phyloP scores from a whole-genome alignment of 345 rosid genomes.

The Boechera divaricarpa region DNA sequence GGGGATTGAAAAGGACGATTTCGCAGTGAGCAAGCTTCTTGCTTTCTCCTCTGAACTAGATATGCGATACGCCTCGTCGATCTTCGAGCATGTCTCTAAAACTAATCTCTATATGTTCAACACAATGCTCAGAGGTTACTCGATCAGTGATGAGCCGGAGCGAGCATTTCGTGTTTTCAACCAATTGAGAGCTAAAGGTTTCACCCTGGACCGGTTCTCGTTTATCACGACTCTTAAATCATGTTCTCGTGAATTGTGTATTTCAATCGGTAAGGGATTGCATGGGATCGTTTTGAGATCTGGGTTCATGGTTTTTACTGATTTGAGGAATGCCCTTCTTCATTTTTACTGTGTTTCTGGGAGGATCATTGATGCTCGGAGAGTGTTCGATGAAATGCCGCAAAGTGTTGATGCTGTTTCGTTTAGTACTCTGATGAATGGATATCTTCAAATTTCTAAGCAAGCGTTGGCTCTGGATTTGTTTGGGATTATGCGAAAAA shows the following conservation, averaged over 20 bases:
- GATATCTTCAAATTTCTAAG: constrained; percentile 50
- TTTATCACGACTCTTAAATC: constrained; percentile 60
- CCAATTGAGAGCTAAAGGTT: constrained; percentile 54
- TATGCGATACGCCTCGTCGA: constrained; percentile 59
- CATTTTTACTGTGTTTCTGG: constrained; percentile 51
- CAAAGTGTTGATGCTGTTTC: constrained; percentile 55
- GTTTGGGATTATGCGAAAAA: constrained; percentile 48
- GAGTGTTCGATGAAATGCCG: constrained; percentile 66
- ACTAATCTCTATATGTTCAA: constrained; percentile 72
- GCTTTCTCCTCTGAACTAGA: constrained; percentile 54
- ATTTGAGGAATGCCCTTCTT: constrained; percentile 59
- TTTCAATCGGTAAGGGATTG: constrained; percentile 47
- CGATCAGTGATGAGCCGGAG: constrained; percentile 53
- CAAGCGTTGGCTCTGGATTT: constrained; percentile 43
- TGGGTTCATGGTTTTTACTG: constrained; percentile 52
- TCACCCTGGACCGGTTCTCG: constrained; percentile 63
- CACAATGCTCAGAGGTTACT: constrained; percentile 62
- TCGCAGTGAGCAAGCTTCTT: constrained; percentile 65
- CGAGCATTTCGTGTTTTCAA: constrained; percentile 59
- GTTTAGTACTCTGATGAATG: constrained; percentile 64
- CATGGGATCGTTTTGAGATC: constrained; percentile 61
- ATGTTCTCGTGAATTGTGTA: constrained; percentile 48
- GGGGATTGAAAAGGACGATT: constrained; percentile 58
- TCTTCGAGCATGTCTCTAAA: constrained; percentile 51
- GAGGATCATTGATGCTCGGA: constrained; percentile 50